phyloP scores from a whole-genome alignment of 1,139 yeast genomes.

The Blastobotrys proliferans region DNA sequence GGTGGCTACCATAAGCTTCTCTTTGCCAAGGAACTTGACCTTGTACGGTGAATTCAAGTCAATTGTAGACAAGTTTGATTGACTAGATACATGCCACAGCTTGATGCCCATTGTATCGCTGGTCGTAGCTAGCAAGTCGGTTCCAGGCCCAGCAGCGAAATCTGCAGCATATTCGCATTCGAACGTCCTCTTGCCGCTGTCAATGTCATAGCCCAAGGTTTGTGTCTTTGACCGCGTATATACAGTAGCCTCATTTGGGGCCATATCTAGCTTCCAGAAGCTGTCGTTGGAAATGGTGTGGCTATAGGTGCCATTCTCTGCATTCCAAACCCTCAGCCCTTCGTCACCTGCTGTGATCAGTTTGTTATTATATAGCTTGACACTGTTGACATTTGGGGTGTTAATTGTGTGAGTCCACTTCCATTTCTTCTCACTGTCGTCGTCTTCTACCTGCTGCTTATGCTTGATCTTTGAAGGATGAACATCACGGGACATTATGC shows the following conservation, averaged over 20 bases:
- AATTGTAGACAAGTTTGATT: neutral
- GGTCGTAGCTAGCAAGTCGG: neutral
- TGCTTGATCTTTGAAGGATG: constrained; percentile 16
- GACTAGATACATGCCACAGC: neutral
- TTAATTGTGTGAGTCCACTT: too few relatives aligned
- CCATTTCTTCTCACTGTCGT: too few relatives aligned
- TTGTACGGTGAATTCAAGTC: neutral
- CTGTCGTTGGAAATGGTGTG: too few relatives aligned
- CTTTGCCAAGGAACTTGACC: neutral
- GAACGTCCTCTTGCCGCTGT: neutral
- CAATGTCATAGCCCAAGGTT: neutral
- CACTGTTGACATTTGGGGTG: neutral
- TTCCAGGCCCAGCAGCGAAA: neutral
- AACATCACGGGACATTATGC: constrained; percentile 14
- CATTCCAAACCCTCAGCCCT: constrained; percentile 2
- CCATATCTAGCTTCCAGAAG: too few relatives aligned
- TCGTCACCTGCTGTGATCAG: constrained; percentile 6
- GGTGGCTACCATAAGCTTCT: neutral
- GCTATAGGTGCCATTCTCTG: neutral
- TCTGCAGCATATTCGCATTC: neutral
- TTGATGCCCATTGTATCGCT: neutral
- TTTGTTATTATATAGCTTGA: neutral
- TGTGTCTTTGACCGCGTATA: neutral
- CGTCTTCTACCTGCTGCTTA: too few relatives aligned
- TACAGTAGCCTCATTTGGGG: neutral